Conservation (phyloP, 257 asterid species). For the Nyctanthes arbortristis region DNA sequence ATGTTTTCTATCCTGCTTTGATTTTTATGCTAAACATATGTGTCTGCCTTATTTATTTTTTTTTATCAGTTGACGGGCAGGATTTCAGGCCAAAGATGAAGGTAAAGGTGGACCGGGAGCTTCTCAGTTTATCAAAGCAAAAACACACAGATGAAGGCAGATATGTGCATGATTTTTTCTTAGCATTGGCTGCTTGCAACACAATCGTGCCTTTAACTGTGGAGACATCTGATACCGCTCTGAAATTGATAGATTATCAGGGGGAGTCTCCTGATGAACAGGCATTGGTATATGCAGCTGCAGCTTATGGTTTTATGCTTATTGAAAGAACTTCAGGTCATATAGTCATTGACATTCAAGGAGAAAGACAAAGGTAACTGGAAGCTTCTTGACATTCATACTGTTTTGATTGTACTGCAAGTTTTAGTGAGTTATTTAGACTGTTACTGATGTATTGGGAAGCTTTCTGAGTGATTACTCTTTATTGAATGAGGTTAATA, state of each 20-base stretch:
- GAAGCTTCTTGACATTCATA: constrained; percentile 19
- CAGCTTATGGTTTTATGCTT: constrained; percentile 93
- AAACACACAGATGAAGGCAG: constrained; percentile 56
- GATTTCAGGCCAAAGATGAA: constrained; percentile 78
- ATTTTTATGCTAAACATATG: constrained; percentile 16
- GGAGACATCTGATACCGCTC: constrained; percentile 78
- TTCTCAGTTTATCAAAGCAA: constrained; percentile 52
- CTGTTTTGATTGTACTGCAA: constrained; percentile 6
- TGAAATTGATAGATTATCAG: constrained; percentile 81
- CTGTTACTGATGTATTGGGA: constrained; percentile 1
- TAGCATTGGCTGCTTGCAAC: constrained; percentile 97
- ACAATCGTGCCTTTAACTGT: constrained; percentile 84
- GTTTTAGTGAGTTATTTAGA: neutral
- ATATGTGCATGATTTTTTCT: constrained; percentile 63
- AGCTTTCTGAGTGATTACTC: no score
- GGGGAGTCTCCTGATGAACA: constrained; percentile 99
- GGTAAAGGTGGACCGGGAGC: constrained; percentile 72
- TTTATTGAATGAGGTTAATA: no score
- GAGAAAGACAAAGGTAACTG: constrained; percentile 80
- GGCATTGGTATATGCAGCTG: constrained; percentile 97
- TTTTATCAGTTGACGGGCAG: constrained; percentile 54
- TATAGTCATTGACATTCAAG: constrained; percentile 79
- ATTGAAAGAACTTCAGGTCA: constrained; percentile 93
- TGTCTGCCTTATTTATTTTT: constrained; percentile 28
- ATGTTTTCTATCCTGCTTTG: neutral